phyloP scores from a whole-genome alignment of 139 green algal species.

The Parachlorella kessleri region DNA sequence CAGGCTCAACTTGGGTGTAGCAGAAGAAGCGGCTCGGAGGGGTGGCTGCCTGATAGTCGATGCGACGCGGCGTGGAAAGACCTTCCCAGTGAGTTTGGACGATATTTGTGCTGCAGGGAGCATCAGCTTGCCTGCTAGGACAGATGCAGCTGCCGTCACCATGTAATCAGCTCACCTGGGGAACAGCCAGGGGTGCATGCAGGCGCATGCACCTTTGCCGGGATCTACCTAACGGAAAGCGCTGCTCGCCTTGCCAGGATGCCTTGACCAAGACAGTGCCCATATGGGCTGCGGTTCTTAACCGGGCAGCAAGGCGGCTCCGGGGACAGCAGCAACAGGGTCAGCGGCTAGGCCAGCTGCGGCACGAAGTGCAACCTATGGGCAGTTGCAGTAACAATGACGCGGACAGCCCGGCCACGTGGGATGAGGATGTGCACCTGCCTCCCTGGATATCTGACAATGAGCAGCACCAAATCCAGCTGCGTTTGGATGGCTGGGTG shows the following conservation, averaged over 20 bases:
- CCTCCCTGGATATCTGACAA: constrained; percentile 81
- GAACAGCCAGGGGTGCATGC: too few species aligned
- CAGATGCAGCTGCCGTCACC: too few species aligned
- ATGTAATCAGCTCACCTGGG: too few species aligned
- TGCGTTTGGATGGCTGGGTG: constrained; percentile 75
- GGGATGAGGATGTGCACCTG: constrained; percentile 73
- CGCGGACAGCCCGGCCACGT: background rate
- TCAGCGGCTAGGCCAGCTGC: constrained; percentile 8
- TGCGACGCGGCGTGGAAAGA: constrained; percentile 88
- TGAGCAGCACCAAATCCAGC: constrained; percentile 76
- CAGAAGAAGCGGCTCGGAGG: constrained; percentile 44
- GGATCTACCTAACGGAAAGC: too few species aligned
- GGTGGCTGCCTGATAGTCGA: constrained; percentile 89
- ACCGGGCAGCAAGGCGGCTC: constrained; percentile 64
- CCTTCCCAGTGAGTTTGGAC: constrained; percentile 78
- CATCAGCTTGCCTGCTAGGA: too few species aligned
- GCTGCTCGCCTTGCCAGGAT: constrained; percentile 83
- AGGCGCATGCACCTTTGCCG: too few species aligned
- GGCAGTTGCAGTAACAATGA: too few species aligned
- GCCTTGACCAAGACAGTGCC: constrained; percentile 93
- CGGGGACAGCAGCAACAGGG: constrained; percentile 7
- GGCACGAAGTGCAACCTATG: background rate
- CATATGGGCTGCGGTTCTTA: constrained; percentile 92
- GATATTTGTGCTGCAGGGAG: too few species aligned
- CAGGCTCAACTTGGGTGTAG: constrained; percentile 89